Base-by-base conservation (phyloP, 257 asterid genomes). In the Solanum tacnaense region DNA sequence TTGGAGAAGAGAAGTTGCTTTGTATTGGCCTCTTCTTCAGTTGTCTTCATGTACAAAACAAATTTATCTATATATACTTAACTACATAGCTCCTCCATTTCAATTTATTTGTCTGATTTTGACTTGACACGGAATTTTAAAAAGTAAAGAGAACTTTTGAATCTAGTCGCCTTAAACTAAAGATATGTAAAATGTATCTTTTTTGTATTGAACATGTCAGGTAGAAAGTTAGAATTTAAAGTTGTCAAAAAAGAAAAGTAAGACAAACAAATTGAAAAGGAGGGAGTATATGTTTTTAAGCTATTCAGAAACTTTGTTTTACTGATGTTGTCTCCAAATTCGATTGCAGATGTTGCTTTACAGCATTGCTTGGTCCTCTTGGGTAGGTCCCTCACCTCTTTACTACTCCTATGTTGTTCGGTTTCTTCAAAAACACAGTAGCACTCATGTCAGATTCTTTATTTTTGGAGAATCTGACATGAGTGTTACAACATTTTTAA, bases 321-420 rank as follows among this genome's bases (percentile, higher is more conserved):
- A 72, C 79, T 76, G 15, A 82, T 89, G 74, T 49, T 72, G 34
- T 86, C 18, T 72, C n/a, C 31, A 71, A n/a, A 25, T 56, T 36
- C 67, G 83, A 79, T 34, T 93, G 96, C 94, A 97, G 99, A 91
- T 94, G 93, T 70, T 96, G 34, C 96, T 97, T 56, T 89, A 94
- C 93, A 93, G 99, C 89, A 85, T 97, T 21, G 98, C 99, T 9
- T 97, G 99, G 99, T 92, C 98, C 18, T 92, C 95, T 38, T 97
- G 98, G 99, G 99, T 96, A 92, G 15, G 87, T 36, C 75, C 38
- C 87, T 58, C 75, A 49, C 35, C 6, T 85, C 72, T 65, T 1
- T 58, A 29, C 13, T 13, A 41, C 15, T 18, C 16, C 46, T 70
- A 20, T 60, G 58, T 13, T 36, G 5, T 62, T 56, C 25, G 0